phyloP scores from a whole-genome alignment of 129 eudicot genomes.

The Glebionis coronaria region DNA sequence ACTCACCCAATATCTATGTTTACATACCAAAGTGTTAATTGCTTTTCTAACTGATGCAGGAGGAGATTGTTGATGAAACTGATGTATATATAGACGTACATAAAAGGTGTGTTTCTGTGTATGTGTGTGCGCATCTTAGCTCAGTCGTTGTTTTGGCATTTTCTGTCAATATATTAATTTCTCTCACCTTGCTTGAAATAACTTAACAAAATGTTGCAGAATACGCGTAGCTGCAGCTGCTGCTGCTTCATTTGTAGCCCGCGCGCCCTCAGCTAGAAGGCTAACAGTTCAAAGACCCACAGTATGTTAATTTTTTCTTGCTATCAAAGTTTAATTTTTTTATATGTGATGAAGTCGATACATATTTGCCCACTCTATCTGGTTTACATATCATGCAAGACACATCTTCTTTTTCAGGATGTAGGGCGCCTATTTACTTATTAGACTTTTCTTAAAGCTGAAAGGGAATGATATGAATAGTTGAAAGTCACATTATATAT shows the following conservation, averaged over 20 bases:
- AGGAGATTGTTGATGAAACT: slow-evolving; percentile 98
- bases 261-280: slow-evolving; percentile 76
- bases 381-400: not conserved
- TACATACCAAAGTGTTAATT: slow-evolving; percentile 15
- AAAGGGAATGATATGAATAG: too few relatives aligned
- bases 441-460: too few relatives aligned
- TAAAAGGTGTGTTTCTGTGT: slow-evolving; percentile 60
- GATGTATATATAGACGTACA: slow-evolving; percentile 93
- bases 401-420: not conserved
- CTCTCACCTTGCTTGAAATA: not conserved
- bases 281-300: slow-evolving; percentile 55
- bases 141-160: not conserved
- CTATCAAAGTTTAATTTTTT: not conserved
- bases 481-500: too few relatives aligned
- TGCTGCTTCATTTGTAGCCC: slow-evolving; percentile 82
- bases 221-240: slow-evolving; percentile 95
- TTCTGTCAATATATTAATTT: not conserved
- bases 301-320: slow-evolving; percentile 31
- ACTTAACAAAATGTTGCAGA: slow-evolving; percentile 40
- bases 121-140: not conserved
- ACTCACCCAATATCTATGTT: not conserved
- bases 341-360: not conserved
- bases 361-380: not conserved
- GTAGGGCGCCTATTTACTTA: too few relatives aligned
- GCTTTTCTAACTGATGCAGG: slow-evolving; percentile 45